These are phyloP conservation scores for Piper betle DNA, from an alignment of 164 flowering plant genomes.

Conservation along the genomic window DNA sequence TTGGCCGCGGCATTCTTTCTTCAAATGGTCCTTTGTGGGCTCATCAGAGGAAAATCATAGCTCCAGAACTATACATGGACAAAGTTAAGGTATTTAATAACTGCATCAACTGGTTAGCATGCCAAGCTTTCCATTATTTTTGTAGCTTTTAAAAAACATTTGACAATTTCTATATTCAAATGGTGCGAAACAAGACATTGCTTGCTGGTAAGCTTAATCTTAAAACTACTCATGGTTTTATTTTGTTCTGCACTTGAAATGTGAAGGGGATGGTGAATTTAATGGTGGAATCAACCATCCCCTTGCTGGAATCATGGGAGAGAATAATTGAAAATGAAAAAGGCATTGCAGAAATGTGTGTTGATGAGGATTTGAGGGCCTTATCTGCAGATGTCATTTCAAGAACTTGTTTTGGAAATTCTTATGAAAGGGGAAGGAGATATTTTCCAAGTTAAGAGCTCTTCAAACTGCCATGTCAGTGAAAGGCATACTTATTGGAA, in stretches of 20 bases:
- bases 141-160: not conserved
- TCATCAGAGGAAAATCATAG: slow-evolving; percentile 35
- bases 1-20: slow-evolving; percentile 32
- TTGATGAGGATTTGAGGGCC: slow-evolving; percentile 26
- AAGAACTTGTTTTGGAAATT: slow-evolving; percentile 22
- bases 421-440: slow-evolving; percentile 12
- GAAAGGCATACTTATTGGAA: slow-evolving; percentile 9
- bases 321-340: slow-evolving; percentile 14
- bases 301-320: slow-evolving; percentile 27
- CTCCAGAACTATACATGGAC: slow-evolving; percentile 27
- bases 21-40: slow-evolving; percentile 35
- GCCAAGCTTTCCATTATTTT: not conserved
- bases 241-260: too few relatives aligned
- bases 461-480: slow-evolving; percentile 16
- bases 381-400: slow-evolving; percentile 29
- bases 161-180: not conserved
- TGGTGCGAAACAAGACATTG: not conserved
- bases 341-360: slow-evolving; percentile 20
- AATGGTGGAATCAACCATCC: slow-evolving; percentile 22
- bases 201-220: not conserved
- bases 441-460: slow-evolving; percentile 14
- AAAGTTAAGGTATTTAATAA: slow-evolving; percentile 23
- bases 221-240: not conserved
- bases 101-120: not conserved
- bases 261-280: slow-evolving; percentile 16